These are phyloP conservation scores for Akanthomyces dipterigenus DNA, from an alignment of 2,329 filamentous ascomycete genomes.

Conservation along the genomic window DNA sequence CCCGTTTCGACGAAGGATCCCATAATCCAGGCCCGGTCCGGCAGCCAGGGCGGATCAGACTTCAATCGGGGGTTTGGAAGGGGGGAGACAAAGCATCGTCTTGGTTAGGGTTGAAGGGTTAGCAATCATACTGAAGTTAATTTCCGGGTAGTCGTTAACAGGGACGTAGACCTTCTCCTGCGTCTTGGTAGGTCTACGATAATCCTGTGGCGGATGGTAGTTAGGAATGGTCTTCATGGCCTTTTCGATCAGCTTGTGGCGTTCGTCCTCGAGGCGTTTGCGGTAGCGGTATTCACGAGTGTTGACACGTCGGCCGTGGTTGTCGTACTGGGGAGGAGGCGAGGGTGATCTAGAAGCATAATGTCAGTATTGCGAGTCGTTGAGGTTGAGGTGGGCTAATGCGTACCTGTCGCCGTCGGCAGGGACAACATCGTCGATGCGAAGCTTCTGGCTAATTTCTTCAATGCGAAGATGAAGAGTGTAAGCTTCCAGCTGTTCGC, in stretches of 20 bases:
- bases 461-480: constrained; percentile 94
- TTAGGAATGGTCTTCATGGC: constrained; percentile 99
- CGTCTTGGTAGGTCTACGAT: constrained; percentile 97
- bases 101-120: constrained; percentile 86
- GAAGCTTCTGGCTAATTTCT: constrained; percentile 97
- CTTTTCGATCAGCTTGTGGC: constrained; percentile 97
- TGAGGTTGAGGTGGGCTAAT: background rate
- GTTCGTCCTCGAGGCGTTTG: constrained; percentile 96
- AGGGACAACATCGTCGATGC: constrained; percentile 97
- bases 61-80: constrained; percentile 27
- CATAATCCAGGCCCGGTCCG: constrained; percentile 19
- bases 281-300: constrained; percentile 97
- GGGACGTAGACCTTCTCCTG: constrained; percentile 99
- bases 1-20: constrained; percentile 29
- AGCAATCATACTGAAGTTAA: constrained; percentile 99
- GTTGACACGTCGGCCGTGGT: constrained; percentile 98
- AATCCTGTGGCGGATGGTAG: constrained; percentile 97
- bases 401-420: constrained; percentile 90
- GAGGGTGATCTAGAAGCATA: constrained; percentile 69
- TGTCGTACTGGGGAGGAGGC: constrained; percentile 94
- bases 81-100: constrained; percentile 19
- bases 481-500: constrained; percentile 95
- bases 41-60: constrained; percentile 31
- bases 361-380: constrained; percentile 3
- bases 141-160: constrained; percentile 99